Evolutionary conservation across 1,139 yeast genomes (phyloP).

Genomic region (Pichia sp.): DNA sequence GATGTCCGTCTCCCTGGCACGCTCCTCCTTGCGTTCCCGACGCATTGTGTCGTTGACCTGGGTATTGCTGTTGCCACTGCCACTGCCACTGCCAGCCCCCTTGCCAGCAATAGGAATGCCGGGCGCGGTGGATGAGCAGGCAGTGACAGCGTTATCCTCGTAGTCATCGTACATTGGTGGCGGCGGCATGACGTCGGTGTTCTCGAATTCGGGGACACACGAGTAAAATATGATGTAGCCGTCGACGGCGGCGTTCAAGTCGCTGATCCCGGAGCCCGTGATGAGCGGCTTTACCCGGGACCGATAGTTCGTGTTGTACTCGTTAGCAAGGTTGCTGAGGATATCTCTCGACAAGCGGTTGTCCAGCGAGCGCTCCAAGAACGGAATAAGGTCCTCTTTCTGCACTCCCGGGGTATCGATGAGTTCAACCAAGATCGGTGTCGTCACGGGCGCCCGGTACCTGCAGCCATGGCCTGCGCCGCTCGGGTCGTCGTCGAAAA

Average conservation of each 20-base stretch:
- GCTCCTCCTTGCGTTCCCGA: background rate
- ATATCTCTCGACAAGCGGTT: slow-evolving; percentile 56
- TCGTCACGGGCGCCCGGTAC: slow-evolving; percentile 42
- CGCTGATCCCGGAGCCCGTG: slow-evolving; percentile 76
- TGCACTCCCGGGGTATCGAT: slow-evolving; percentile 72
- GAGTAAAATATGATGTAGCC: slow-evolving; percentile 68
- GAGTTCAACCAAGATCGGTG: slow-evolving; percentile 62
- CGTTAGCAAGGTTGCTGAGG: slow-evolving; percentile 58
- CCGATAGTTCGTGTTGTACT: slow-evolving; percentile 29
- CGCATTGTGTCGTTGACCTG: background rate
- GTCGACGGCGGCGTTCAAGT: slow-evolving; percentile 66
- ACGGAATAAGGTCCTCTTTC: slow-evolving; percentile 64
- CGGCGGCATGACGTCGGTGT: slow-evolving; percentile 2
- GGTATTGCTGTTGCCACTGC: background rate
- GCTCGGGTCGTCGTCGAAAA: background rate
- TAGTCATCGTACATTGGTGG: slow-evolving; percentile 20
- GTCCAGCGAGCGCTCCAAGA: slow-evolving; percentile 65
- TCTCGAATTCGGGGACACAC: slow-evolving; percentile 47
- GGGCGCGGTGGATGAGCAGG: no score
- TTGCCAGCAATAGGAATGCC: background rate
- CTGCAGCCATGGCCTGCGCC: background rate
- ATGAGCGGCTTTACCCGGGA: slow-evolving; percentile 66
- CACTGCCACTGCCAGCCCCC: no score
- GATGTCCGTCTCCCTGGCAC: slow-evolving; percentile 1
- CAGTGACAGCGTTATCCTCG: background rate